Base-by-base conservation (phyloP, 805 yeast genomes). In the Scheffersomyces spartinae region DNA sequence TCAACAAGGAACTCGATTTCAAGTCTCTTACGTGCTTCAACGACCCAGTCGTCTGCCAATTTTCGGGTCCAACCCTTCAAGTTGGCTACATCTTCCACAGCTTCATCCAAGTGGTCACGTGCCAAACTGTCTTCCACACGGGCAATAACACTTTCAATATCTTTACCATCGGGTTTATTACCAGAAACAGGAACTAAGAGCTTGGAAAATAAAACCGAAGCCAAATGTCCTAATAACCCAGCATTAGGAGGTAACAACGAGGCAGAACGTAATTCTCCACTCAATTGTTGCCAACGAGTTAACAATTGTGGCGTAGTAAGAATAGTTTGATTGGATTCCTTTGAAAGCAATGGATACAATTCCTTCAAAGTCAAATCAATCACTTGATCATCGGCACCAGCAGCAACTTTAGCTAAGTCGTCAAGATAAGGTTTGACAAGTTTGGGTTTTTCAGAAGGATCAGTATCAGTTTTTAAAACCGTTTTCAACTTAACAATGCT, bases 161-260 rank as follows among this genome's bases (percentile, higher is more conserved):
- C 96, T 39, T 71, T 73, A 22, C 94, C 94, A 22, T 52, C 45
- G 9, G 93, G 85, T 41, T 55, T 57, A 30, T 71, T 56, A 23
- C 97, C 97, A 33, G 69, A 61, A 48, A 85, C 91, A 15, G 79
- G 64, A 42, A 83, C 66, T 42, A 88, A 65, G 33, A 86, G 64
- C 40, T 68, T 71, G 18, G 94, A 78, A 47, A 86, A 80, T 6
- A 84, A 29, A 37, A 67, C 63, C 10, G 97, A 86, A 5, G 93
- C 68, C 21, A 85, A 50, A 52, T 91, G 95, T 16, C 95, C 97
- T 40, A 88, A 69, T 28, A 91, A 68, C 45, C 98, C 98, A 14
- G 98, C 94, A 45, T 88, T 82, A 40, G 93, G 94, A 28, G 97
- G 96, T 34, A 86, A 69, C 40, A 91, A 59, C 4, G 95, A 74